These are phyloP conservation scores for Hypoxylon lienhwacheense DNA, from an alignment of 495 filamentous ascomycete genomes.

Conservation along the genomic window DNA sequence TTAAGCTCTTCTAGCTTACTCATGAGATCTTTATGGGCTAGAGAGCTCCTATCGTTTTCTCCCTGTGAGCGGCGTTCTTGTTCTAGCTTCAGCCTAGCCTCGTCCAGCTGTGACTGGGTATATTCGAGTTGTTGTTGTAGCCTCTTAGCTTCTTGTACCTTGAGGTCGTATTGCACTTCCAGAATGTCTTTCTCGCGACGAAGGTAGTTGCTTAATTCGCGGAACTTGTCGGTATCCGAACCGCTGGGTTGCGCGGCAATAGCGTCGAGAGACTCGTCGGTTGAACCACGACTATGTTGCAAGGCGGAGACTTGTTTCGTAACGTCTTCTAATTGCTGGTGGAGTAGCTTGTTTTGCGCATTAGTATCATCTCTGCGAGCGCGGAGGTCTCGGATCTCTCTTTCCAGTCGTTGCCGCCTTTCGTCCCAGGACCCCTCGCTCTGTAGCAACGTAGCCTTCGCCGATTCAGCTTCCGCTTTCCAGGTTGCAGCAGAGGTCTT, in stretches of 20 bases:
- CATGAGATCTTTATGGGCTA: slow-evolving; percentile 85
- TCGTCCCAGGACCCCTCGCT: slow-evolving; percentile 88
- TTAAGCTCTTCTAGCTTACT: slow-evolving; percentile 94
- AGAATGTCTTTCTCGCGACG: slow-evolving; percentile 98
- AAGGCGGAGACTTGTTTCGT: slow-evolving; percentile 74
- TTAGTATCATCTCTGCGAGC: slow-evolving; percentile 76
- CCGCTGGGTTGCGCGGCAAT: slow-evolving; percentile 40
- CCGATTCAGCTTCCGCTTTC: slow-evolving; percentile 77
- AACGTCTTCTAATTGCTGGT: slow-evolving; percentile 83
- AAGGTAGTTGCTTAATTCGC: slow-evolving; percentile 86
- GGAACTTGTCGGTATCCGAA: slow-evolving; percentile 60
- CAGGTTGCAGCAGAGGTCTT: slow-evolving; percentile 71
- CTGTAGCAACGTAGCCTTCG: slow-evolving; percentile 71
- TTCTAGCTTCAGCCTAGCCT: slow-evolving; percentile 79
- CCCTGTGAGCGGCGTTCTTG: slow-evolving; percentile 80
- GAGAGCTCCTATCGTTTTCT: slow-evolving; percentile 66
- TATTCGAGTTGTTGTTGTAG: slow-evolving; percentile 89
- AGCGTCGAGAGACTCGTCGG: slow-evolving; percentile 46
- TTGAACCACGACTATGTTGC: slow-evolving; percentile 66
- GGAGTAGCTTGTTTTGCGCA: slow-evolving; percentile 83
- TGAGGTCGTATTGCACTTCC: slow-evolving; percentile 89
- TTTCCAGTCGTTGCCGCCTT: slow-evolving; percentile 74
- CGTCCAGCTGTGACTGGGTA: slow-evolving; percentile 81
- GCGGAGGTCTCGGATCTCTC: slow-evolving; percentile 77
- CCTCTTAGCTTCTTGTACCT: slow-evolving; percentile 80